phyloP scores from a whole-genome alignment of 495 filamentous ascomycete genomes.

The Tuber indicum region DNA sequence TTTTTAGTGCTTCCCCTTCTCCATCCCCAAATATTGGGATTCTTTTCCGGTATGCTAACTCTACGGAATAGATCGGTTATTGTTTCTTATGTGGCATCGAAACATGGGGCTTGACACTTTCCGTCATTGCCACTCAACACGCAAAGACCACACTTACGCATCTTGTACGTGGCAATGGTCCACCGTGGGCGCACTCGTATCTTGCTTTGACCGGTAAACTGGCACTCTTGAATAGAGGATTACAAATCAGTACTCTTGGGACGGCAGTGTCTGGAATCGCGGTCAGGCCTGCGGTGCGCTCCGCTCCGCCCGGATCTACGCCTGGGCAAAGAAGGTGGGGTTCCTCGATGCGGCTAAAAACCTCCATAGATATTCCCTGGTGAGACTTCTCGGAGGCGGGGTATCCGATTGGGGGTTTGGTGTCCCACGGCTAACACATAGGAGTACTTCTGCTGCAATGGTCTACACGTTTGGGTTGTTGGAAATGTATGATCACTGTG shows the following conservation, averaged over 20 bases:
- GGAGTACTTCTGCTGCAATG: constrained; percentile 45
- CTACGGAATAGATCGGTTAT: constrained; percentile 44
- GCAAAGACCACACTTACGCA: constrained; percentile 39
- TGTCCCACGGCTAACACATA: constrained; percentile 40
- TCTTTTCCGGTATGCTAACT: constrained; percentile 6
- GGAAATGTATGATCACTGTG: constrained; percentile 32
- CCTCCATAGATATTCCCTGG: constrained; percentile 44
- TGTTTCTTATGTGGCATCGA: constrained; percentile 44
- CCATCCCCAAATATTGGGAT: not conserved
- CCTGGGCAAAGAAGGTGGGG: constrained; percentile 43
- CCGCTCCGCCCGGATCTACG: constrained; percentile 47
- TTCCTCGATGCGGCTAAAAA: constrained; percentile 43
- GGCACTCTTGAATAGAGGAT: constrained; percentile 39
- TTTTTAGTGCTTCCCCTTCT: constrained; percentile 37
- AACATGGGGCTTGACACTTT: constrained; percentile 12
- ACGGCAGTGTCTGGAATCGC: constrained; percentile 46
- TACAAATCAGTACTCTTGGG: constrained; percentile 46
- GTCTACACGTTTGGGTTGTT: constrained; percentile 44
- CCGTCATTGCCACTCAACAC: constrained; percentile 44
- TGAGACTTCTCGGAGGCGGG: constrained; percentile 29
- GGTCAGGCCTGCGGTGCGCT: constrained; percentile 48
- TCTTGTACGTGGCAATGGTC: constrained; percentile 40
- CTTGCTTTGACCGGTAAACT: constrained; percentile 43
- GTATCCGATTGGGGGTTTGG: constrained; percentile 46
- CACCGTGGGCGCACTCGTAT: constrained; percentile 42